Percentiles rank a stretch among this genome's conserved stretches.
Evolutionary conservation across 331 rosid species (phyloP).

Genomic region (Malus hybrid): DNA sequence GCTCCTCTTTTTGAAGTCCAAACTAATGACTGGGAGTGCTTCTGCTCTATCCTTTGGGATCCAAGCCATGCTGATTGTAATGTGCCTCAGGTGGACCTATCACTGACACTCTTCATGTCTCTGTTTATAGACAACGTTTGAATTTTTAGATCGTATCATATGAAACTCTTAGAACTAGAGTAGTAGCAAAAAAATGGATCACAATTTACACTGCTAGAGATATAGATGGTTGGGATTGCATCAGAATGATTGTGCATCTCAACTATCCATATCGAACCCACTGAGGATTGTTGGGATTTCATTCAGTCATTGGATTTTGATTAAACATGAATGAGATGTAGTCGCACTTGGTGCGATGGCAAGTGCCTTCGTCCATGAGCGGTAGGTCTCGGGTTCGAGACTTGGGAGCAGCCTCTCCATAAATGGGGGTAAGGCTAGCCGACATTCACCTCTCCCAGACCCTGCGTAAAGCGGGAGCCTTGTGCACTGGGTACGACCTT

Average conservation of each 20-base stretch:
- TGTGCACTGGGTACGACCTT: too few relatives aligned
- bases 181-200: not conserved
- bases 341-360: too few relatives aligned
- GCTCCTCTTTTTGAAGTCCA: conserved; percentile 82
- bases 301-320: too few relatives aligned
- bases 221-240: not conserved
- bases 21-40: conserved; percentile 85
- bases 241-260: not conserved
- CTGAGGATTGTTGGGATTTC: not conserved
- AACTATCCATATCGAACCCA: not conserved
- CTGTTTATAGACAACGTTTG: not conserved
- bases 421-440: too few relatives aligned
- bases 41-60: conserved; percentile 78
- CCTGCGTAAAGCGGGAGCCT: too few relatives aligned
- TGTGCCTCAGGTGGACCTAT: conserved; percentile 73
- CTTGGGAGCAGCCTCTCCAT: too few relatives aligned
- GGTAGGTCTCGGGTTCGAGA: too few relatives aligned
- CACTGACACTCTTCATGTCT: conserved; percentile 1
- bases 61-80: conserved; percentile 85
- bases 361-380: too few relatives aligned
- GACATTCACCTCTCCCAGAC: too few relatives aligned
- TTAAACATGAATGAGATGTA: not conserved
- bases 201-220: not conserved
- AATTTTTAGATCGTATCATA: not conserved
- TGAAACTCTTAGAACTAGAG: not conserved